phyloP scores from a whole-genome alignment of 2,329 filamentous ascomycete genomes.

The Ampelomyces quisqualis region DNA sequence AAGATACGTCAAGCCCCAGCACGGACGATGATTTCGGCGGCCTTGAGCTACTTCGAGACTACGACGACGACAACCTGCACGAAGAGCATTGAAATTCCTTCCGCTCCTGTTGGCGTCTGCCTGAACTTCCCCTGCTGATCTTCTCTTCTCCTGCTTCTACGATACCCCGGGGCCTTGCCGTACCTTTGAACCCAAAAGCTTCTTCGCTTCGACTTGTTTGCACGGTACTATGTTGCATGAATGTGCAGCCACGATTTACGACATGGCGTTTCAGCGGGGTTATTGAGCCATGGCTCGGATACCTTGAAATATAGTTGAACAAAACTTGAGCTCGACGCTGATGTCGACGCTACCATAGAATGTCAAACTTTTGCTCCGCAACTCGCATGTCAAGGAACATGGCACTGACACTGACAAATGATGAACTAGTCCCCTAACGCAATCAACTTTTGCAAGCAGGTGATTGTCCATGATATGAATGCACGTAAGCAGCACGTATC shows the following conservation, averaged over 20 bases:
- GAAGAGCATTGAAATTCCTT: conserved; percentile 7
- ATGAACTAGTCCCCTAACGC: too few relatives aligned
- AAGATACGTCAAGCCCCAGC: conserved; percentile 14
- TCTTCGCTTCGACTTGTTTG: conserved; percentile 1
- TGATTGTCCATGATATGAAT: too few relatives aligned
- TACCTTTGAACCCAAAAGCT: conserved; percentile 6
- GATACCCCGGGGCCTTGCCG: conserved; percentile 16
- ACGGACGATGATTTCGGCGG: conserved; percentile 26
- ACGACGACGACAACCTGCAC: conserved; percentile 31
- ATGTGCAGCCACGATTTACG: conserved; percentile 1
- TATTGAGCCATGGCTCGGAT: too few relatives aligned
- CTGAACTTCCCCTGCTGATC: background rate
- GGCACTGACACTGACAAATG: too few relatives aligned
- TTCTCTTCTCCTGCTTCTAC: conserved; percentile 8
- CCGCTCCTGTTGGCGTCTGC: background rate
- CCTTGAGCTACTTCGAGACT: conserved; percentile 37
- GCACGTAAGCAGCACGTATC: too few relatives aligned
- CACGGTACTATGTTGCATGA: background rate
- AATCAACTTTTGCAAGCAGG: too few relatives aligned
- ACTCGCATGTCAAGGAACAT: too few relatives aligned
- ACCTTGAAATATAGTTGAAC: too few relatives aligned
- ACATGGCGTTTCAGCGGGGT: too few relatives aligned
- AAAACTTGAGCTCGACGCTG: too few relatives aligned
- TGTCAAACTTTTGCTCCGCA: too few relatives aligned
- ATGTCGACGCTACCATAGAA: too few relatives aligned